Evolutionary conservation across 2,329 filamentous ascomycete genomes (phyloP).

Genomic region (Lizonia empirigonia): DNA sequence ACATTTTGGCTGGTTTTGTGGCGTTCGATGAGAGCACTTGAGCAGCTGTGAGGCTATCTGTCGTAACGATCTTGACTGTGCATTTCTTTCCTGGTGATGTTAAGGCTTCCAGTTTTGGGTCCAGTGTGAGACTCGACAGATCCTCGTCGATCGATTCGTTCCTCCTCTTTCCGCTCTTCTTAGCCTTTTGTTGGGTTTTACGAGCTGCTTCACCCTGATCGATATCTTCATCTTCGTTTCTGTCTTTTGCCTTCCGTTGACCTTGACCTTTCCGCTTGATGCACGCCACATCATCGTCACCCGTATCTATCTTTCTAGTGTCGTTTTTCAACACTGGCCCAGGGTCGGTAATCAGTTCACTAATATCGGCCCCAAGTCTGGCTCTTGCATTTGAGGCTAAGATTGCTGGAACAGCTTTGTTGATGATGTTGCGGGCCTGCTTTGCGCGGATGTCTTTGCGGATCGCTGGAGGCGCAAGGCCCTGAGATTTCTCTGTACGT

Average conservation of each 20-base stretch:
- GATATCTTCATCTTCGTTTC: conserved; percentile 8
- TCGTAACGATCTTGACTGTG: conserved; percentile 54
- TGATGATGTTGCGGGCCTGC: conserved; percentile 62
- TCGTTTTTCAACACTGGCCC: conserved; percentile 11
- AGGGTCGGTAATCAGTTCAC: conserved; percentile 57
- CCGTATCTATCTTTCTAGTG: not conserved
- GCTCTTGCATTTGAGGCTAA: conserved; percentile 61
- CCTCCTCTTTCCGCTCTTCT: conserved; percentile 17
- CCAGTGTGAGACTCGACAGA: conserved; percentile 18
- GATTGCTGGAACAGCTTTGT: conserved; percentile 64
- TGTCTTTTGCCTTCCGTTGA: conserved; percentile 33
- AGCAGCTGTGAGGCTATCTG: conserved; percentile 62
- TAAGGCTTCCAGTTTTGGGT: not conserved
- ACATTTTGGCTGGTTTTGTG: conserved; percentile 20
- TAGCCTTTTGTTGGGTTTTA: conserved; percentile 7
- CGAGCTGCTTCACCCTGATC: conserved; percentile 3
- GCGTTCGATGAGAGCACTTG: conserved; percentile 39
- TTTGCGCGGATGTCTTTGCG: conserved; percentile 56
- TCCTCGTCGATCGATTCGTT: conserved; percentile 21
- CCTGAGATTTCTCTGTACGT: conserved; percentile 44
- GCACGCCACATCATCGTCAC: conserved; percentile 24
- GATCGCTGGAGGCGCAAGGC: conserved; percentile 45
- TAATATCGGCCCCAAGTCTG: conserved; percentile 58
- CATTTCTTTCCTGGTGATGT: conserved; percentile 23
- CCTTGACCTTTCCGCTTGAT: conserved; percentile 45